Evolutionary conservation across 192 early-diverging fungal genomes (phyloP).

Genomic region (Coemansia sp.): DNA sequence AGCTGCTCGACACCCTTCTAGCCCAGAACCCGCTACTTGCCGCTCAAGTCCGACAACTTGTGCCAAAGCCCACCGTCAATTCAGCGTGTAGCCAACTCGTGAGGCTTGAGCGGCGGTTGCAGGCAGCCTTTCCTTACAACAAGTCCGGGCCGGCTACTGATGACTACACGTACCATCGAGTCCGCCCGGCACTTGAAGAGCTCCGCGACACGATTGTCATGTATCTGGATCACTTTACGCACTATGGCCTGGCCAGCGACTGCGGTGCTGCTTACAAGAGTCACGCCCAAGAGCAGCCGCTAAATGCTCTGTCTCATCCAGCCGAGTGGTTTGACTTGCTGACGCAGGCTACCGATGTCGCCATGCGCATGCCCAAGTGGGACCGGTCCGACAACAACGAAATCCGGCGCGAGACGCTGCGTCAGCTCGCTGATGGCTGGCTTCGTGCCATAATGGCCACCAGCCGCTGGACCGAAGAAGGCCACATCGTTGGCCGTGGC

Average conservation of each 20-base stretch:
- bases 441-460: constrained; percentile 72
- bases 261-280: constrained; percentile 4
- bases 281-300: not conserved
- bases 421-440: constrained; percentile 73
- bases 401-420: constrained; percentile 63
- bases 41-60: constrained; percentile 64
- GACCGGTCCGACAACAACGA: constrained; percentile 68
- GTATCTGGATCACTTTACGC: constrained; percentile 75
- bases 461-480: constrained; percentile 66
- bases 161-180: constrained; percentile 89
- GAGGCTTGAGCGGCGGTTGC: constrained; percentile 67
- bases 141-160: constrained; percentile 72
- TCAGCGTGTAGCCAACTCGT: constrained; percentile 67
- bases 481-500: constrained; percentile 76
- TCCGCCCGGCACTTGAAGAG: constrained; percentile 71
- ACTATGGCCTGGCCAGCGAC: constrained; percentile 76
- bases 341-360: constrained; percentile 68
- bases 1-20: constrained; percentile 71
- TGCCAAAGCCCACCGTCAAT: constrained; percentile 83
- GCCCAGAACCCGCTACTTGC: constrained; percentile 71
- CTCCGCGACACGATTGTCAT: constrained; percentile 69
- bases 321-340: constrained; percentile 76
- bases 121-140: constrained; percentile 83
- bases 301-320: constrained; percentile 45
- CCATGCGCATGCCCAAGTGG: constrained; percentile 80